Evolutionary conservation across 345 rosid genomes (phyloP).

Genomic region (Sisymbrium irio): DNA sequence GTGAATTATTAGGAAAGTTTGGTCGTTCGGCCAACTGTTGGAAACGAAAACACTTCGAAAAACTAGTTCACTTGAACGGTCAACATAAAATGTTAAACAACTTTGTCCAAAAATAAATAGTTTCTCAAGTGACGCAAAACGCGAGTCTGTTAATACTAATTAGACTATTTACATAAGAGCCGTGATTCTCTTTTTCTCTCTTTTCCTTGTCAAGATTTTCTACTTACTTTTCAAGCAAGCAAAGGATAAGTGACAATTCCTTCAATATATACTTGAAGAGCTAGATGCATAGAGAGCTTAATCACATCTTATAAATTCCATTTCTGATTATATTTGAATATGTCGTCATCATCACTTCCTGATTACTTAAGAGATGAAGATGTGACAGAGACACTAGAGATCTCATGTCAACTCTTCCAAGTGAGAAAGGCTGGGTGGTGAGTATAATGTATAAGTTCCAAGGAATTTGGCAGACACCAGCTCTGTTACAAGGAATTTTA

Average conservation of each 20-base stretch:
- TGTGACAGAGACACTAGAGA: not conserved
- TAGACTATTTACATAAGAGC: not conserved
- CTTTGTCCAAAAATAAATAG: not conserved
- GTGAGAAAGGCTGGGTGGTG: too few relatives aligned
- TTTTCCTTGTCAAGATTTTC: not conserved
- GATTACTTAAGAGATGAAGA: not conserved
- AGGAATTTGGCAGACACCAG: not conserved
- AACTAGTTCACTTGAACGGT: not conserved
- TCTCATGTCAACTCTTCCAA: too few relatives aligned
- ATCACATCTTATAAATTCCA: not conserved
- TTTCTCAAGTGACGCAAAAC: not conserved
- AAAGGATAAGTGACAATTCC: not conserved
- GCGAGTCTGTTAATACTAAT: not conserved
- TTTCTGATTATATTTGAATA: not conserved
- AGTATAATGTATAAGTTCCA: not conserved
- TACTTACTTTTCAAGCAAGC: not conserved
- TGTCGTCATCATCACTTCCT: not conserved
- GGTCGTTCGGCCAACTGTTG: too few relatives aligned
- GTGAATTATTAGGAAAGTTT: too few relatives aligned
- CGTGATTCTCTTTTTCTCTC: not conserved
- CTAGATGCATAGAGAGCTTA: not conserved
- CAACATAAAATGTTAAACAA: not conserved
- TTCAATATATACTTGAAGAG: not conserved
- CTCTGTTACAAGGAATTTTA: not conserved
- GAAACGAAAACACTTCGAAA: too few relatives aligned